Percentiles rank a stretch among this genome's conserved stretches.
These are phyloP conservation scores for Calamus simplicifolius DNA, from an alignment of 176 grass and related monocot genomes.

Conservation along the genomic window DNA sequence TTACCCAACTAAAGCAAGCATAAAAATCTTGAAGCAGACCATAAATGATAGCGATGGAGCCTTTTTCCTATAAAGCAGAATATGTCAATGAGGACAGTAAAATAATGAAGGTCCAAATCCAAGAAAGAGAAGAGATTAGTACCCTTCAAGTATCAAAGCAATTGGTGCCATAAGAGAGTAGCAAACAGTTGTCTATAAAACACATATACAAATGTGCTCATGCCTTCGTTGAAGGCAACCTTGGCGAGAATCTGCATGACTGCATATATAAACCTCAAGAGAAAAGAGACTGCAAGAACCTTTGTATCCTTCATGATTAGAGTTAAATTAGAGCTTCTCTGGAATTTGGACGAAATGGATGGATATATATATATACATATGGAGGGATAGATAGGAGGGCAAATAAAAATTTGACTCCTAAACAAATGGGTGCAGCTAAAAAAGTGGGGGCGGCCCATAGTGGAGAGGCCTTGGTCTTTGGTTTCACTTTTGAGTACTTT, in stretches of 20 bases:
- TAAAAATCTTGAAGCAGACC: conserved; percentile 47
- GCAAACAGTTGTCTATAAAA: conserved; percentile 65
- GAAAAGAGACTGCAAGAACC: conserved; percentile 24
- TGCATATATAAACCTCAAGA: conserved; percentile 61
- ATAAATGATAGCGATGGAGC: conserved; percentile 43
- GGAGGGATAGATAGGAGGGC: too few species aligned
- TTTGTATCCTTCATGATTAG: conserved; percentile 23
- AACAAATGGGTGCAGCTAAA: too few species aligned
- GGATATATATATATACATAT: too few species aligned
- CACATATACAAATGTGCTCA: conserved; percentile 55
- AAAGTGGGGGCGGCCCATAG: too few species aligned
- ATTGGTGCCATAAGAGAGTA: conserved; percentile 44
- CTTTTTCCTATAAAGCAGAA: conserved; percentile 34
- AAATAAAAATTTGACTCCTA: too few species aligned
- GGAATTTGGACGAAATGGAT: too few species aligned
- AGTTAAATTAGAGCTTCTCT: too few species aligned
- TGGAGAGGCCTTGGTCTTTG: too few species aligned
- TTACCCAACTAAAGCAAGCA: conserved; percentile 61
- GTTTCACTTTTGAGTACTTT: too few species aligned
- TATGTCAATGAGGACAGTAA: too few species aligned
- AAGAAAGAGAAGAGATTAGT: background rate
- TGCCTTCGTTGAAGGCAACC: conserved; percentile 46
- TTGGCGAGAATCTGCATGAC: conserved; percentile 59
- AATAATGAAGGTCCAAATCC: too few species aligned
- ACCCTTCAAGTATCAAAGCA: conserved; percentile 55